Conservation (phyloP, 768 basidiomycete species). For the Suillus hirtellus region DNA sequence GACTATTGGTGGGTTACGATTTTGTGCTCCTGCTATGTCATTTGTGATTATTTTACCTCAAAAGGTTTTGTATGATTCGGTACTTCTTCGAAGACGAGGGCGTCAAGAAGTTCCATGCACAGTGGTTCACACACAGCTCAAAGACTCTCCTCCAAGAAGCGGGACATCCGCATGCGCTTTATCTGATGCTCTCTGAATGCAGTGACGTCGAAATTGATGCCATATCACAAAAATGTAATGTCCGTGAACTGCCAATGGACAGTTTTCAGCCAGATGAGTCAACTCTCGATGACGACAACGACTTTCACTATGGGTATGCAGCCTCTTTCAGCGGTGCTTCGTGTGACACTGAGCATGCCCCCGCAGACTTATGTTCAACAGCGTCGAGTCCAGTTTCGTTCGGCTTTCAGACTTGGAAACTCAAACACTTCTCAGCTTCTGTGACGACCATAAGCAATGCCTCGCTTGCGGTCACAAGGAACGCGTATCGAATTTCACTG, state of each 20-base stretch:
- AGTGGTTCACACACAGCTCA: constrained; percentile 66
- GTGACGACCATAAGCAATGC: constrained; percentile 42
- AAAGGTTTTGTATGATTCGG: constrained; percentile 70
- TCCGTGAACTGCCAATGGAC: constrained; percentile 41
- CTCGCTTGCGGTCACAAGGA: constrained; percentile 46
- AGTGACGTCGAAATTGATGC: constrained; percentile 53
- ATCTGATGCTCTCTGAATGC: constrained; percentile 53
- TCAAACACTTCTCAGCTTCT: constrained; percentile 28
- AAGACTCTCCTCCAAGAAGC: constrained; percentile 68
- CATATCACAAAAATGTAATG: constrained; percentile 59
- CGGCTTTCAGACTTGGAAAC: constrained; percentile 42
- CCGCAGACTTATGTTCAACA: constrained; percentile 53
- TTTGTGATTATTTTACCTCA: neutral
- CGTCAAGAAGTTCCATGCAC: constrained; percentile 63
- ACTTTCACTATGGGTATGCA: constrained; percentile 60
- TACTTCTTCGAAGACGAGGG: constrained; percentile 55
- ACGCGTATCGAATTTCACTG: constrained; percentile 24
- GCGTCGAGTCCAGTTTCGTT: constrained; percentile 45
- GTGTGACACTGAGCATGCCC: constrained; percentile 6
- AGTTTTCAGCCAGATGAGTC: constrained; percentile 52
- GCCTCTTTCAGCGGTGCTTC: neutral
- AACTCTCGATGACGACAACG: constrained; percentile 36
- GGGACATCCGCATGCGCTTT: constrained; percentile 62
- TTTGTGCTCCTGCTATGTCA: neutral
- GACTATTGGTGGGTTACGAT: constrained; percentile 52